These are phyloP conservation scores for Aphanomyces euteiches DNA, from an alignment of 352 stramenopile species.

Conservation along the genomic window DNA sequence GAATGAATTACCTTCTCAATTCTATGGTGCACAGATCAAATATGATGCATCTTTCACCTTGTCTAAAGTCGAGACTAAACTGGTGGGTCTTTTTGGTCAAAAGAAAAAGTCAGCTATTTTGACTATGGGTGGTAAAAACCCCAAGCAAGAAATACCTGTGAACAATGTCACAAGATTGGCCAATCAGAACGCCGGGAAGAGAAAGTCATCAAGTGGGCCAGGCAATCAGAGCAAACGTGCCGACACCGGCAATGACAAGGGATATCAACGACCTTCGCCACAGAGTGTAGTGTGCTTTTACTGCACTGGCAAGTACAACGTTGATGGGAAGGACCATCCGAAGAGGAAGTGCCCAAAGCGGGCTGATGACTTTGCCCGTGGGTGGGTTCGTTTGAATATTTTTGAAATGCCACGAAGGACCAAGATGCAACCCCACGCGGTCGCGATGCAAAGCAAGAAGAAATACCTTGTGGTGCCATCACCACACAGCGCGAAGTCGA, in stretches of 20 bases:
- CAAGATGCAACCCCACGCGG: neutral
- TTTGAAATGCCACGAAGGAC: too few species aligned
- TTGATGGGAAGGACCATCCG: neutral
- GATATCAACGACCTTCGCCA: too few species aligned
- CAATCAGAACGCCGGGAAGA: neutral
- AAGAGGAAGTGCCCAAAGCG: neutral
- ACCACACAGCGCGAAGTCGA: neutral
- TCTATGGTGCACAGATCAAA: slow-evolving; percentile 7
- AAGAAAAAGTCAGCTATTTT: neutral
- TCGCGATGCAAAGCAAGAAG: neutral
- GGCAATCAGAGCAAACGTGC: too few species aligned
- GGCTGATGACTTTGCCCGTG: neutral
- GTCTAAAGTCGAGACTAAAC: neutral
- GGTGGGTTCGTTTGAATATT: neutral
- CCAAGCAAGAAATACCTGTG: neutral
- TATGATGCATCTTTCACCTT: neutral
- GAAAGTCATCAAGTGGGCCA: neutral
- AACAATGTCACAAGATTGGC: neutral
- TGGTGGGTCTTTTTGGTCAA: neutral
- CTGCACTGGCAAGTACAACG: neutral
- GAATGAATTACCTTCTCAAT: slow-evolving; percentile 1
- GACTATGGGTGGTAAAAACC: neutral
- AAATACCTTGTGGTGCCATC: neutral
- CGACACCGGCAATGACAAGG: too few species aligned
- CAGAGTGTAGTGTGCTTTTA: too few species aligned